These are phyloP conservation scores for Verticillium albo-atrum DNA, from an alignment of 2,329 filamentous ascomycete genomes.

Conservation along the genomic window DNA sequence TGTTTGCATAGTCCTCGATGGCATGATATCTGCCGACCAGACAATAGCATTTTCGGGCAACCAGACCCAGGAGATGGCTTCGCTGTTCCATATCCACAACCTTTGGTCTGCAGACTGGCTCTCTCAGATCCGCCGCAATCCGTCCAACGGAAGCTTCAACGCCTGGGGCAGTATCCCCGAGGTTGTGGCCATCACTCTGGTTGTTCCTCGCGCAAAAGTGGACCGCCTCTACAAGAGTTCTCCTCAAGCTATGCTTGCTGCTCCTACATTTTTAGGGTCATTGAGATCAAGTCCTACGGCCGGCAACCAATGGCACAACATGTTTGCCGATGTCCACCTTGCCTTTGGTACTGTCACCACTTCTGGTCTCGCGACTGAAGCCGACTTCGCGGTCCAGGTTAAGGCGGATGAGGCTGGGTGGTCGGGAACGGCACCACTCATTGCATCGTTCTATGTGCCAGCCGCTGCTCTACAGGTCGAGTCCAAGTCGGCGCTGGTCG, in stretches of 20 bases:
- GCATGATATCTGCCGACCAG: slow-evolving; percentile 23
- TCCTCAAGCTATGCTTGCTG: slow-evolving; percentile 9
- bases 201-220: slow-evolving; percentile 24
- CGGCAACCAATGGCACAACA: slow-evolving; percentile 22
- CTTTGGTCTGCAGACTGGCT: slow-evolving; percentile 27
- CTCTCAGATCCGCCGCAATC: slow-evolving; percentile 11
- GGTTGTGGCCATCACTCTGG: slow-evolving; percentile 29
- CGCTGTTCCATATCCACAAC: slow-evolving; percentile 29
- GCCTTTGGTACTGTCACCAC: slow-evolving; percentile 31
- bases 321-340: slow-evolving; percentile 35
- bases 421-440: slow-evolving; percentile 30
- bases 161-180: slow-evolving; percentile 32
- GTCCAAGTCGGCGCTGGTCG: slow-evolving; percentile 22
- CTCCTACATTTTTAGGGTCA: slow-evolving; percentile 24
- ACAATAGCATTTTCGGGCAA: slow-evolving; percentile 22
- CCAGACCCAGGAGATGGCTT: slow-evolving; percentile 27
- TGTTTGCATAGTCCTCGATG: slow-evolving; percentile 22
- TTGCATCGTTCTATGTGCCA: slow-evolving; percentile 37
- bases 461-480: slow-evolving; percentile 27
- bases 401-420: slow-evolving; percentile 29
- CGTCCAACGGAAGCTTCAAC: slow-evolving; percentile 22
- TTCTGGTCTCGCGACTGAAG: slow-evolving; percentile 16
- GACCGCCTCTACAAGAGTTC: slow-evolving; percentile 18
- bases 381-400: slow-evolving; percentile 26
- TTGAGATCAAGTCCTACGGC: slow-evolving; percentile 16